Percentiles rank a stretch among this genome's conserved stretches.
Conservation (phyloP, 352 stramenopile genomes). For the Hyaloperonospora arabidopsidis region DNA sequence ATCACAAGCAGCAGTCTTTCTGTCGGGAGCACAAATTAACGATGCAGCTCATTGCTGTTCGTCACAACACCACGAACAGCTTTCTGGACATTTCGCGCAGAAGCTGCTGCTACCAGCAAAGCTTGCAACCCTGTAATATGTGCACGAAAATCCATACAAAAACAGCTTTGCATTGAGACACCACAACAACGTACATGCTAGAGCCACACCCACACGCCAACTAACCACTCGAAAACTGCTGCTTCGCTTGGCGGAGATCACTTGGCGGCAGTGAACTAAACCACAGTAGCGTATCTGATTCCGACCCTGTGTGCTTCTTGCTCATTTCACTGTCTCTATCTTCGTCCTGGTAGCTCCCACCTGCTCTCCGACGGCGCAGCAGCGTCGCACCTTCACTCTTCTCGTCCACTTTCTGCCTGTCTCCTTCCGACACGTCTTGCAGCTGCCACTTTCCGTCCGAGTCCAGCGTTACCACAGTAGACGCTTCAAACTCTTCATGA, state of each 20-base stretch:
- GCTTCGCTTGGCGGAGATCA: constrained; percentile 54
- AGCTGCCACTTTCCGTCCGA: constrained; percentile 23
- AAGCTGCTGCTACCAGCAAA: constrained; percentile 27
- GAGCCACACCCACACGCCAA: background rate
- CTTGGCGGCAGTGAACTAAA: constrained; percentile 66
- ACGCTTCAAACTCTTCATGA: constrained; percentile 45
- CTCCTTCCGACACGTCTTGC: constrained; percentile 5
- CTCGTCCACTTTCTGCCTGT: background rate
- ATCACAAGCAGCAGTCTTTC: background rate
- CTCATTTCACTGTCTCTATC: constrained; percentile 1
- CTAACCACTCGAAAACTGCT: constrained; percentile 50
- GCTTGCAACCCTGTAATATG: constrained; percentile 27
- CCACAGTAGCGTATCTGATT: constrained; percentile 42
- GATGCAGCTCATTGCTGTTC: constrained; percentile 1
- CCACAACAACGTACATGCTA: too few relatives aligned
- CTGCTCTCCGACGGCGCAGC: constrained; percentile 16
- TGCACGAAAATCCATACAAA: background rate
- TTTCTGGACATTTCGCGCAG: constrained; percentile 25
- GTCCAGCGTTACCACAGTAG: constrained; percentile 15
- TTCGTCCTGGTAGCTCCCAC: constrained; percentile 4
- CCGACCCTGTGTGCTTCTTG: background rate
- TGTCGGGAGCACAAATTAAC: background rate
- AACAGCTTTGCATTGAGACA: too few relatives aligned
- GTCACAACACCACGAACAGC: constrained; percentile 13
- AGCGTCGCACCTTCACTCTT: background rate